phyloP scores from a whole-genome alignment of 257 asterid genomes.

The Knoxia roxburghii region DNA sequence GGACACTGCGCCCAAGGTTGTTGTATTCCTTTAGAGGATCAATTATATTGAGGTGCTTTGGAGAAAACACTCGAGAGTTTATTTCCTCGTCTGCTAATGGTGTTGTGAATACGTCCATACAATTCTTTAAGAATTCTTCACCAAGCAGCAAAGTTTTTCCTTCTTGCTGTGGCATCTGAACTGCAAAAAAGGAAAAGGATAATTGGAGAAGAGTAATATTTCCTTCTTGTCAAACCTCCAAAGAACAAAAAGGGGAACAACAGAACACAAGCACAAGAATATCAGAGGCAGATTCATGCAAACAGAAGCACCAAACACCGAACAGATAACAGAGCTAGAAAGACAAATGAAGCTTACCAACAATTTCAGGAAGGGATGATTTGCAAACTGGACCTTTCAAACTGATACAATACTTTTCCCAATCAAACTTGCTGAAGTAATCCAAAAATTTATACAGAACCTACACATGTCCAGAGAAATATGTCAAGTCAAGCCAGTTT shows the following conservation, averaged over 20 bases:
- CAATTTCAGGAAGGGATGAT: conserved; percentile 52
- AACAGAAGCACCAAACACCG: background rate
- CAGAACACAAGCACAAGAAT: background rate
- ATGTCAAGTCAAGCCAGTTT: conserved; percentile 13
- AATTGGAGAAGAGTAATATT: background rate
- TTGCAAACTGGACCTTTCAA: conserved; percentile 66
- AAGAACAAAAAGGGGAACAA: background rate
- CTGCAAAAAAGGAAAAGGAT: conserved; percentile 35
- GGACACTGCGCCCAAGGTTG: conserved; percentile 93
- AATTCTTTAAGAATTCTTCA: conserved; percentile 49
- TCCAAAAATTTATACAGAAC: conserved; percentile 73
- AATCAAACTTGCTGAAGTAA: conserved; percentile 71
- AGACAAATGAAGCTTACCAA: conserved; percentile 44
- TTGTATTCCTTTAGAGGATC: conserved; percentile 80
- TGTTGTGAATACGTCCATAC: conserved; percentile 56
- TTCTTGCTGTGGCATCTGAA: conserved; percentile 45
- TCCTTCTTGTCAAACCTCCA: conserved; percentile 1
- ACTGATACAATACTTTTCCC: conserved; percentile 77
- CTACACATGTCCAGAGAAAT: conserved; percentile 26
- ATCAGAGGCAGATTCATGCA: background rate
- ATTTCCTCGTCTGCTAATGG: conserved; percentile 39
- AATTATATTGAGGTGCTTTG: conserved; percentile 62
- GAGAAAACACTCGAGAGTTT: conserved; percentile 43
- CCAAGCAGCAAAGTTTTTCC: conserved; percentile 37
- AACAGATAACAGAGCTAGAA: conserved; percentile 1